Percentiles rank a stretch among this genome's conserved stretches.
phyloP scores from a whole-genome alignment of 2,329 filamentous ascomycete genomes.

The Microdochium paspali region DNA sequence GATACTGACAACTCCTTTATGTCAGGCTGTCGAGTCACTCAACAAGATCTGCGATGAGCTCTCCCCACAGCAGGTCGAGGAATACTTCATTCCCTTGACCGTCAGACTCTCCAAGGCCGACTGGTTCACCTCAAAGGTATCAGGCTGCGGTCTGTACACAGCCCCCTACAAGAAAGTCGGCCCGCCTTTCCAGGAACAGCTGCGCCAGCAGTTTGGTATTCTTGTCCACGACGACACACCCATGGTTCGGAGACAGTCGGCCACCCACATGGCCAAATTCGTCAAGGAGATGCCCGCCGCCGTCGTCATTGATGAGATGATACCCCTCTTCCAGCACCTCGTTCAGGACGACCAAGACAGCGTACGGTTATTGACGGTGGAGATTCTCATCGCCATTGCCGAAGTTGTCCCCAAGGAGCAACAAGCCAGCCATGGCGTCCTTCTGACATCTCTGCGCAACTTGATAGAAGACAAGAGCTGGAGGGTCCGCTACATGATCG shows the following conservation, averaged over 20 bases:
- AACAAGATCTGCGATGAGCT: conserved; percentile 98
- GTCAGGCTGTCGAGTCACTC: conserved; percentile 89
- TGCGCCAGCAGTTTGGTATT: conserved; percentile 84
- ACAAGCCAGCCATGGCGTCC: conserved; percentile 88
- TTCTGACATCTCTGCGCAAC: conserved; percentile 81
- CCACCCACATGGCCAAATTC: conserved; percentile 94
- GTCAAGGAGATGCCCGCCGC: conserved; percentile 91
- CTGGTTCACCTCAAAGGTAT: conserved; percentile 99
- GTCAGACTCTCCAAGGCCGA: conserved; percentile 96
- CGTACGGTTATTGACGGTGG: conserved; percentile 88
- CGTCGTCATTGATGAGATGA: conserved; percentile 96
- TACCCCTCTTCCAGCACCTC: conserved; percentile 95
- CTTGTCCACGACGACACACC: conserved; percentile 97
- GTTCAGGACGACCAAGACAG: conserved; percentile 96
- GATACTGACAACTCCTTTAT: not conserved
- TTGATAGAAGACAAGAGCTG: conserved; percentile 99
- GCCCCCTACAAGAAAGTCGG: conserved; percentile 88
- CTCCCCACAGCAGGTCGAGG: conserved; percentile 86
- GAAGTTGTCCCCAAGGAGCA: conserved; percentile 98
- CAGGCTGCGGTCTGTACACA: conserved; percentile 90
- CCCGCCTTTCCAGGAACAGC: conserved; percentile 76
- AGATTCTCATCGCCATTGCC: conserved; percentile 91
- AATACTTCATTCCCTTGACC: conserved; percentile 93
- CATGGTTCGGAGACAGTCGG: conserved; percentile 95
- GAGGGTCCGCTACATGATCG: conserved; percentile 98